A percentile compares a stretch with the other conserved stretches of the same genome.
Evolutionary conservation across 331 rosid genomes (phyloP).

Genomic region (Acacia concinna): DNA sequence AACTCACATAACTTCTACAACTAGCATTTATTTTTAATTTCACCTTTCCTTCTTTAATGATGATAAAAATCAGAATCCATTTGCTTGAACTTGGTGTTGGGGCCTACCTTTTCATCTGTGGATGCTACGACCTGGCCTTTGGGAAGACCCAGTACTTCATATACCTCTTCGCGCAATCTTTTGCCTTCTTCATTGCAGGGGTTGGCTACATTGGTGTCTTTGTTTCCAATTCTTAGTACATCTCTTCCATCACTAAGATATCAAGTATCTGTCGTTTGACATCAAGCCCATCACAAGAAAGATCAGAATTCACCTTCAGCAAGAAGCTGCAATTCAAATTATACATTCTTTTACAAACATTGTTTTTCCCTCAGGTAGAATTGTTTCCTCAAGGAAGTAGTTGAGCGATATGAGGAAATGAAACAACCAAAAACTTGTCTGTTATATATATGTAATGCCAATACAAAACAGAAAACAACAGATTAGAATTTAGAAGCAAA

Average conservation of each 20-base stretch:
- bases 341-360: slow-evolving; percentile 23
- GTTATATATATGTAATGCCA: slow-evolving; percentile 18
- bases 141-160: slow-evolving; percentile 79
- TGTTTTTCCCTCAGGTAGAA: slow-evolving; percentile 27
- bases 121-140: slow-evolving; percentile 70
- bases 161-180: slow-evolving; percentile 81
- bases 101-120: slow-evolving; percentile 74
- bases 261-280: slow-evolving; percentile 5
- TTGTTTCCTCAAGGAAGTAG: slow-evolving; percentile 13
- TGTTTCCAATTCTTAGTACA: slow-evolving; percentile 59
- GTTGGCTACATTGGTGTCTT: slow-evolving; percentile 81
- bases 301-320: slow-evolving; percentile 24
- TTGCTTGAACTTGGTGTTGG: slow-evolving; percentile 74
- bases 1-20: neutral
- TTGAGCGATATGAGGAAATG: slow-evolving; percentile 14
- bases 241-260: slow-evolving; percentile 16
- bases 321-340: slow-evolving; percentile 14
- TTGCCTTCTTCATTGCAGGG: slow-evolving; percentile 88
- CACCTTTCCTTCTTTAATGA: slow-evolving; percentile 20
- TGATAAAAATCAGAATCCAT: slow-evolving; percentile 58
- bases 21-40: slow-evolving; percentile 3
- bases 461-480: slow-evolving; percentile 11
- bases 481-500: slow-evolving; percentile 26
- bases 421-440: slow-evolving; percentile 13
- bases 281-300: slow-evolving; percentile 18